Percentiles rank a stretch among this genome's conserved stretches.
phyloP scores from a whole-genome alignment of 1,284 basidiomycete species.

The Cerrena zonata region DNA sequence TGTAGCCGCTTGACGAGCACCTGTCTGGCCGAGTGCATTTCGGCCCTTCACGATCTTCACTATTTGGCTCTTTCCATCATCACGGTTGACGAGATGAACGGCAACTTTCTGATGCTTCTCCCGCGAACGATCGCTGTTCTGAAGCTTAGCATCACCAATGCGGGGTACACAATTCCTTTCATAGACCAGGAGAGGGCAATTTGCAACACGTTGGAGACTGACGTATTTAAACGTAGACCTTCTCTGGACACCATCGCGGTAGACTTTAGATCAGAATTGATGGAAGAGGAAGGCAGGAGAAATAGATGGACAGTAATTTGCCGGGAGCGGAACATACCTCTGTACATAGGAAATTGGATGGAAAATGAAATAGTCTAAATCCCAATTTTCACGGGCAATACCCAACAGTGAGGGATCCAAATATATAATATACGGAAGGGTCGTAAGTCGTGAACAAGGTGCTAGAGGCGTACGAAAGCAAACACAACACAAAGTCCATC shows the following conservation, averaged over 20 bases:
- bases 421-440: too few species aligned
- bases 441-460: too few species aligned
- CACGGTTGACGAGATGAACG: conserved; percentile 31
- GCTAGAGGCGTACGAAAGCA: too few species aligned
- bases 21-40: conserved; percentile 27
- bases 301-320: conserved; percentile 27
- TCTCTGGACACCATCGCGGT: conserved; percentile 18
- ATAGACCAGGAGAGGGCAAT: conserved; percentile 28
- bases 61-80: conserved; percentile 35
- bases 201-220: conserved; percentile 25
- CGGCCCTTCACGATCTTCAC: conserved; percentile 25
- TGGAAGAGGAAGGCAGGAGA: conserved; percentile 22
- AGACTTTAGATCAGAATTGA: conserved; percentile 24
- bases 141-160: conserved; percentile 33
- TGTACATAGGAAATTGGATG: conserved; percentile 22
- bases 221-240: conserved; percentile 13
- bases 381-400: background rate
- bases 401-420: background rate
- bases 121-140: conserved; percentile 26
- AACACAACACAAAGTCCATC: background rate
- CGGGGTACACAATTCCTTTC: conserved; percentile 28
- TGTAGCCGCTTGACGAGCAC: conserved; percentile 30
- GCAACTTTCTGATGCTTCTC: conserved; percentile 31
- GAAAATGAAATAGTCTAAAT: background rate
- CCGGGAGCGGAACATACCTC: conserved; percentile 14